Base-by-base conservation (phyloP, 176 grass and related monocot genomes). In the Neostapfia colusana region DNA sequence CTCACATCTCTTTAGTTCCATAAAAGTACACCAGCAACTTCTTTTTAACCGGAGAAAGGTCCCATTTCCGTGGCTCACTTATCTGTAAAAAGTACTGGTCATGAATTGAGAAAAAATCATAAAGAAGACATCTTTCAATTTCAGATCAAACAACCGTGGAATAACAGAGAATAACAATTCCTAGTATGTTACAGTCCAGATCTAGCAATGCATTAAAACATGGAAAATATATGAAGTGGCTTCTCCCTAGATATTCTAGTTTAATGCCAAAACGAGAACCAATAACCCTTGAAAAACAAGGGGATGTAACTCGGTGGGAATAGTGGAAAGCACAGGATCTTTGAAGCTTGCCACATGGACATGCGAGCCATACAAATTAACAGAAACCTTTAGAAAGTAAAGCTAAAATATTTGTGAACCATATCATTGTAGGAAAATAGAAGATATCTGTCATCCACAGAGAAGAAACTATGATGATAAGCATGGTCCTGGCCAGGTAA, bases 1-100 rank as follows among this genome's bases (percentile, higher is more conserved):
- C 95, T 98, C 77, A 98, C 95, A 98, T 90, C 53, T 98, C 77
- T 86, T 98, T 90, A 75, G 95, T 98, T 86, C 95, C 95, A 82
- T 98, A 98, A 68, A 98, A 98, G 83, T 90, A 94, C 70, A 98
- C 95, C 61, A 98, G 81, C 59, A 94, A 65, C 80, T 98, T 97
- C 70, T 97, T 98, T 53, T 84, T 86, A 54, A 70, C 73, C 57
- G 93, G 55, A 68, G 79, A 12, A 63, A 82, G 60, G 59, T 88
- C 87, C 95, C 95, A 98, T 72, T 90, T 71, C 73, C 90, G 72
- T 62, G 95, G 95, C 81, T 98, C 91, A 40, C 85, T 98, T 51
- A 98, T 90, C 95, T 98, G 89, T 53, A 81, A 69, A 83, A 35
- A 85, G 15, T 31, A 80, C 27, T n/a, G 39, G 48, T 73, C 70